Conservation (phyloP, 768 basidiomycete species). For the Lentinula sp. region DNA sequence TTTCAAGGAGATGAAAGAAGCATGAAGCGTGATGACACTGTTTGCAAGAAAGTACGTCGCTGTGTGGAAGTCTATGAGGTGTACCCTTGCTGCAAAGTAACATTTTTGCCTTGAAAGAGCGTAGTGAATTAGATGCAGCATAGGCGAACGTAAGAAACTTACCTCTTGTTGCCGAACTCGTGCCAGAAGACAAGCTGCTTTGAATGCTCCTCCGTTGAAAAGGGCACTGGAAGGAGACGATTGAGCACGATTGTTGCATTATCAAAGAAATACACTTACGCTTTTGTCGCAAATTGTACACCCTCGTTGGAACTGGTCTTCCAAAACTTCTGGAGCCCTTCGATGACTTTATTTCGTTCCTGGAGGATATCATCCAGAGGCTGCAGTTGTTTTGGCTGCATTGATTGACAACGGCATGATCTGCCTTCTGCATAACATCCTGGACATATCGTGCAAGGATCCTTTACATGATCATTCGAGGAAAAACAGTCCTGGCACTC, state of each 20-base stretch:
- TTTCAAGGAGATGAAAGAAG: slow-evolving; percentile 29
- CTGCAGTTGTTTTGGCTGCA: slow-evolving; percentile 58
- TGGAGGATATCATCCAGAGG: slow-evolving; percentile 39
- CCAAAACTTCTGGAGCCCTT: slow-evolving; percentile 6
- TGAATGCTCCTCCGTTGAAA: slow-evolving; percentile 15
- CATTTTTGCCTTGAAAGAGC: not conserved
- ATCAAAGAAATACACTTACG: not conserved
- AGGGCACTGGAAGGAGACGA: not conserved
- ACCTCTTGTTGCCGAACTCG: slow-evolving; percentile 11
- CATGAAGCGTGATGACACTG: slow-evolving; percentile 34
- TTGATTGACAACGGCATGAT: slow-evolving; percentile 54
- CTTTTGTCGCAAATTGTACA: not conserved
- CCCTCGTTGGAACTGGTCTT: not conserved
- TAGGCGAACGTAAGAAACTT: not conserved
- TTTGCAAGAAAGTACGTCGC: slow-evolving; percentile 28
- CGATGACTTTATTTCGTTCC: slow-evolving; percentile 27
- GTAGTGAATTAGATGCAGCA: not conserved
- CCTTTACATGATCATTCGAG: slow-evolving; percentile 18
- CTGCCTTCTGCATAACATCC: slow-evolving; percentile 77
- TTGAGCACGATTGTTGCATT: not conserved
- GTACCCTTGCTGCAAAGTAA: not conserved
- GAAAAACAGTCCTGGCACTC: slow-evolving; percentile 37
- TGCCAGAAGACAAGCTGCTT: slow-evolving; percentile 23
- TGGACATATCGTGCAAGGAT: slow-evolving; percentile 50
- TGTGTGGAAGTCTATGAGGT: slow-evolving; percentile 15